Conservation (phyloP, 768 basidiomycete genomes). For the Rubroboletus satanas region DNA sequence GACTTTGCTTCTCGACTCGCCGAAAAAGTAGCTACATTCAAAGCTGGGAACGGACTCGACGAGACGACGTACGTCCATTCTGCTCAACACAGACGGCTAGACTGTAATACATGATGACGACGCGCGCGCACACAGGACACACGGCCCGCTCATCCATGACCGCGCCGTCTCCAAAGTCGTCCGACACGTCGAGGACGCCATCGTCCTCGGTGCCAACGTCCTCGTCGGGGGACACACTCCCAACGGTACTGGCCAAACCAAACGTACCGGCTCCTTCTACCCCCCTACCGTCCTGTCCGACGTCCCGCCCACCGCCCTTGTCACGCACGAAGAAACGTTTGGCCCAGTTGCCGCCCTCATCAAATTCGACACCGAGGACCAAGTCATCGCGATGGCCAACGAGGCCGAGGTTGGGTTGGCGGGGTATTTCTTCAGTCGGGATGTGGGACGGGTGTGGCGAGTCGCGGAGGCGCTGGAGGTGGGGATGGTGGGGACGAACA, state of each 20-base stretch:
- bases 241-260: constrained; percentile 30
- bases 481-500: constrained; percentile 88
- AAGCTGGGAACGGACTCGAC: constrained; percentile 85
- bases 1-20: constrained; percentile 87
- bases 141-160: constrained; percentile 90
- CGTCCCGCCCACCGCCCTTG: constrained; percentile 61
- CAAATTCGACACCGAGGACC: constrained; percentile 92
- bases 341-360: constrained; percentile 85
- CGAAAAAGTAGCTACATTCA: constrained; percentile 77
- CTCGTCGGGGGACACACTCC: constrained; percentile 82
- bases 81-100: not conserved
- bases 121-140: constrained; percentile 52
- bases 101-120: not conserved
- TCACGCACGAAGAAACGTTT: constrained; percentile 89
- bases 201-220: constrained; percentile 79
- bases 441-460: constrained; percentile 87
- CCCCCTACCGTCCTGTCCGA: constrained; percentile 86
- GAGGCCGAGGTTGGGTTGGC: constrained; percentile 80
- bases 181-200: constrained; percentile 84
- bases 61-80: constrained; percentile 57
- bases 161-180: constrained; percentile 84
- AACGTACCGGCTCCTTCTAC: constrained; percentile 58
- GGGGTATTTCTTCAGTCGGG: constrained; percentile 88
- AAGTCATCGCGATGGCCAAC: constrained; percentile 86
- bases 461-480: constrained; percentile 94